These are phyloP conservation scores for Arabidopsis thaliana DNA, from an alignment of 345 rosid genomes.

Conservation along the genomic window DNA sequence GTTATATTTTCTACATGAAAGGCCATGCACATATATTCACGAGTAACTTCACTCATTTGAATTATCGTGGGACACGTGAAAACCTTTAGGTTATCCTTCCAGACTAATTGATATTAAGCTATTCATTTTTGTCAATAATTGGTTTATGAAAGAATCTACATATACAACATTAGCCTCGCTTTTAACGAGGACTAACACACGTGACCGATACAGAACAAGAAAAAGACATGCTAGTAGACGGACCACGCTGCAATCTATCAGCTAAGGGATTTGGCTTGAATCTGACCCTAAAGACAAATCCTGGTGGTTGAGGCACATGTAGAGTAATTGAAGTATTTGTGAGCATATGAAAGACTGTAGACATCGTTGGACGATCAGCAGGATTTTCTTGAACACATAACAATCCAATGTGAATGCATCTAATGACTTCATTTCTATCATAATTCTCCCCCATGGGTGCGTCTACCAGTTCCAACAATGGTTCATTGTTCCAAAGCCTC, in stretches of 20 bases:
- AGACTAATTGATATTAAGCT: neutral
- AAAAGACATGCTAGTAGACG: slow-evolving; percentile 18
- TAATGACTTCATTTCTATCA: slow-evolving; percentile 18
- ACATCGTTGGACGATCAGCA: slow-evolving; percentile 33
- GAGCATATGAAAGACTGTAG: slow-evolving; percentile 16
- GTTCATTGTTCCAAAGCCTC: slow-evolving; percentile 4
- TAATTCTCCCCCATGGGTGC: neutral
- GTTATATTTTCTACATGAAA: too few relatives aligned
- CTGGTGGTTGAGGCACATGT: slow-evolving; percentile 25
- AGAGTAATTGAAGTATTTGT: slow-evolving; percentile 5
- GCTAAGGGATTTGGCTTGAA: slow-evolving; percentile 5
- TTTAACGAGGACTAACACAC: slow-evolving; percentile 17
- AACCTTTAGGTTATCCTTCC: neutral
- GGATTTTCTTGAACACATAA: slow-evolving; percentile 39
- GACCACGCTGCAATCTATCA: slow-evolving; percentile 10
- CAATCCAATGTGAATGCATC: slow-evolving; percentile 34
- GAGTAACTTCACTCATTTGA: neutral
- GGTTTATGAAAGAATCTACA: neutral
- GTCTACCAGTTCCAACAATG: slow-evolving; percentile 33
- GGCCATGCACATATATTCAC: too few relatives aligned
- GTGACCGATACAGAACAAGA: neutral
- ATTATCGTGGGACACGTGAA: neutral
- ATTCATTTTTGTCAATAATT: neutral
- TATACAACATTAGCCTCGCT: neutral
- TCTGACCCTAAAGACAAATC: slow-evolving; percentile 20